Percentiles rank a stretch among this genome's conserved stretches.
Conservation (phyloP, 2,329 filamentous ascomycete genomes). For the Epichloe brachyelytri region DNA sequence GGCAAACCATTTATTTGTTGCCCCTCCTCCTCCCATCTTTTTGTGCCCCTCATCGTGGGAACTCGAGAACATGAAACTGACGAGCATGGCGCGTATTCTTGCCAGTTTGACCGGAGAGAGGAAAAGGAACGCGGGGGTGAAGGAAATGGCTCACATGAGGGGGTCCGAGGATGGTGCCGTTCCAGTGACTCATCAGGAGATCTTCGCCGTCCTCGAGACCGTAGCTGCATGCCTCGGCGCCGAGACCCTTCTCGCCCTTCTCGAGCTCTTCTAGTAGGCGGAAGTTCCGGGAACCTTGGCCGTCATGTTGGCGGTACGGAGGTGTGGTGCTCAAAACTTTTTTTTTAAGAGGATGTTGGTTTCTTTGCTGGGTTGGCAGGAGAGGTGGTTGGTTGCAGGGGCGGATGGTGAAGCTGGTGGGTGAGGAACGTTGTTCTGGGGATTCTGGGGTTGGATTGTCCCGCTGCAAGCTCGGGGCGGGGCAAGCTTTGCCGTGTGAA, state of each 20-base stretch:
- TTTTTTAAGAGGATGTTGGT: not conserved
- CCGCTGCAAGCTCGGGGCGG: not conserved
- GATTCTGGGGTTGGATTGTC: not conserved
- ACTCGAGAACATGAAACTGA: no score
- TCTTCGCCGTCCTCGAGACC: constrained; percentile 90
- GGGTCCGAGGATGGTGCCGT: constrained; percentile 91
- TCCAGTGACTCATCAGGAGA: constrained; percentile 96
- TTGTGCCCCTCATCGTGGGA: no score
- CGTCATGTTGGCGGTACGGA: constrained; percentile 16
- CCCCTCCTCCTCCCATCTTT: no score
- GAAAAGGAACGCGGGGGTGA: not conserved
- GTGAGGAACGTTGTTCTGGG: no score
- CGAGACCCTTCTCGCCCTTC: constrained; percentile 95
- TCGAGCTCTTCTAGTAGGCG: constrained; percentile 93
- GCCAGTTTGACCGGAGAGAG: not conserved
- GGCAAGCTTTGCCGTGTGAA: not conserved
- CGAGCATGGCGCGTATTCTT: no score
- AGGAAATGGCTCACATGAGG: constrained; percentile 53
- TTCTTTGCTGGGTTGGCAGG: not conserved
- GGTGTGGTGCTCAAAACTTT: not conserved
- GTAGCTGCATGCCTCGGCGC: constrained; percentile 94
- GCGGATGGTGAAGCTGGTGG: not conserved
- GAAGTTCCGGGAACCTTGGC: constrained; percentile 80
- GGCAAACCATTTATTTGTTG: no score
- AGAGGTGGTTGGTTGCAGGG: not conserved